Conservation (phyloP, 2,329 filamentous ascomycete genomes). For the Scleromitrula shiraiana region DNA sequence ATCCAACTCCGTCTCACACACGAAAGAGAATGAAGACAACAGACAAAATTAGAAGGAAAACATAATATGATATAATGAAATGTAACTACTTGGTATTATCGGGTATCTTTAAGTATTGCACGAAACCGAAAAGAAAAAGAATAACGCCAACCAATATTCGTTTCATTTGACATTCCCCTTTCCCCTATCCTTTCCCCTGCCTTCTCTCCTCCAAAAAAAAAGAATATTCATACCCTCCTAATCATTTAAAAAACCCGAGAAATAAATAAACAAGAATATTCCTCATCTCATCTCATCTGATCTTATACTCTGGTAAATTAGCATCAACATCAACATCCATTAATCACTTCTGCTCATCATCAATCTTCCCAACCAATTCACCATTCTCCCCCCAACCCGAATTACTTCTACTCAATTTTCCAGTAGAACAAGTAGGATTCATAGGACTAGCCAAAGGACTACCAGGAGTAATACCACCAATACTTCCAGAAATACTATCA, state of each 20-base stretch:
- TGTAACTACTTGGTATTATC: too few relatives aligned
- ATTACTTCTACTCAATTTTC: slow-evolving; percentile 26
- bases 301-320: not conserved
- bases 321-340: not conserved
- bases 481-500: slow-evolving; percentile 74
- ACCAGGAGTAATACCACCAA: slow-evolving; percentile 44
- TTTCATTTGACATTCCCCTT: too few relatives aligned
- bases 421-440: slow-evolving; percentile 28
- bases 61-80: too few relatives aligned
- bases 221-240: not conserved
- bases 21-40: too few relatives aligned
- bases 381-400: slow-evolving; percentile 21
- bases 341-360: not conserved
- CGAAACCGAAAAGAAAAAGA: too few relatives aligned
- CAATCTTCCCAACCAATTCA: not conserved
- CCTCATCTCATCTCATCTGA: not conserved
- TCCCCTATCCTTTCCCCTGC: too few relatives aligned
- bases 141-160: too few relatives aligned
- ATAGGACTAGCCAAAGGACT: slow-evolving; percentile 56
- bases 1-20: too few relatives aligned
- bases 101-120: too few relatives aligned
- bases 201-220: too few relatives aligned
- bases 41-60: too few relatives aligned
- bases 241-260: not conserved
- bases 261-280: too few relatives aligned